Base-by-base conservation (phyloP, 805 yeast species). In the Lipomyces anomalus region DNA sequence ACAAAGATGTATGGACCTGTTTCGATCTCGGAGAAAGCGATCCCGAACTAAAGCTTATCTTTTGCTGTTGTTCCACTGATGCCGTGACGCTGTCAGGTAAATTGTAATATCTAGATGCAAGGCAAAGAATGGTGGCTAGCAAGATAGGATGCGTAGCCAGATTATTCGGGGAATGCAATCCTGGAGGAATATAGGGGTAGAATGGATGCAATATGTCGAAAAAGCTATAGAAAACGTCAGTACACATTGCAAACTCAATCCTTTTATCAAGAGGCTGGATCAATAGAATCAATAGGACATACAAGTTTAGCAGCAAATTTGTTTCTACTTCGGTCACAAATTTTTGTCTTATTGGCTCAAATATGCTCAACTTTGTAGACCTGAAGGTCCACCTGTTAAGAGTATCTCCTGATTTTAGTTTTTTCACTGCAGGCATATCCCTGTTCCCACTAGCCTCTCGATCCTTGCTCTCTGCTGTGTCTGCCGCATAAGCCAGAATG, bases 161-260 rank as follows among this genome's bases (percentile, higher is more conserved):
- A 4, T 74, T 76, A 36, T 76, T 74, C 0, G 85, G 76, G 43
- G 77, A 72, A 40, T 81, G 89, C 33, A 88, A 61, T 51, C 82
- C 84, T 24, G 71, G 68, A 0, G 96, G 95, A 33, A 90, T 73
- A 60, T 81, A 84, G 1, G 97, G 97, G 66, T 84, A 89, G 62
- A 79, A 89, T 1, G 95, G 96, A 63, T 86, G 94, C 79, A 89
- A 75, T 2, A 87, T 77, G 3, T 76, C 63, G 61, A 85, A 85
- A 63, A 84, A 89, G 43, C 53, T 48, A 26, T 20, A 22, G n/a
- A 18, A n/a, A 17, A 79, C 61, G 32, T 72, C 69, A 22, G 84
- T 74, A 26, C 81, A 63, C 40, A 64, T 66, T 38, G 68, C 73
- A 2, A 89, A 86, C 58, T 82, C 86, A 0, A n/a, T 1, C 3